phyloP scores from a whole-genome alignment of 2,329 filamentous ascomycete species.

The Fusarium pseudonygamai region DNA sequence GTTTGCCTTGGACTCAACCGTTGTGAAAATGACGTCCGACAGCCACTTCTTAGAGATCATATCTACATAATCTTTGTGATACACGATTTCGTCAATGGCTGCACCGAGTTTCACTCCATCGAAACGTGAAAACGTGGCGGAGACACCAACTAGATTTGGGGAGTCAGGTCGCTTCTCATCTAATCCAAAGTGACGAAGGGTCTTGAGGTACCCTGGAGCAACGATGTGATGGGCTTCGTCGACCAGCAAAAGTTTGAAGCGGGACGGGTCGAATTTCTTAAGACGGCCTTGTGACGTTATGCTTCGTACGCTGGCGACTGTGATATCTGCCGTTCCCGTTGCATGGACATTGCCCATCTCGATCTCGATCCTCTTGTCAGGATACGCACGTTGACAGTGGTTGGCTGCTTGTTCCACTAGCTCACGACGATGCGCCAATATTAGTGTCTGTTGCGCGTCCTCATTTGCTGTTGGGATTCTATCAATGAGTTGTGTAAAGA shows the following conservation, averaged over 20 bases:
- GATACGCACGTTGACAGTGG: conserved; percentile 85
- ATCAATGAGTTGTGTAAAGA: conserved; percentile 95
- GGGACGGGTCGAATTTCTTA: conserved; percentile 79
- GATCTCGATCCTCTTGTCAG: conserved; percentile 82
- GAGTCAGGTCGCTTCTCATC: conserved; percentile 53
- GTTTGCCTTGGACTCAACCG: conserved; percentile 84
- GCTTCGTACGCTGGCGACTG: conserved; percentile 88
- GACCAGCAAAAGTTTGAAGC: conserved; percentile 90
- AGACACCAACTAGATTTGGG: conserved; percentile 86
- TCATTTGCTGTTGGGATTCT: conserved; percentile 67
- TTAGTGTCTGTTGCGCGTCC: conserved; percentile 77
- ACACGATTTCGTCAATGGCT: conserved; percentile 94
- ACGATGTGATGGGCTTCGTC: conserved; percentile 99
- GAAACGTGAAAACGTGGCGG: conserved; percentile 80
- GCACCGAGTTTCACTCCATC: conserved; percentile 85
- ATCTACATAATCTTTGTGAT: conserved; percentile 79
- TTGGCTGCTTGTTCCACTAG: conserved; percentile 92
- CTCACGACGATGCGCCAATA: conserved; percentile 91
- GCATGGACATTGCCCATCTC: conserved; percentile 88
- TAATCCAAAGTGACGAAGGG: conserved; percentile 82
- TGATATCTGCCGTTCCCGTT: conserved; percentile 87
- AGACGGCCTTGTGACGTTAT: conserved; percentile 80
- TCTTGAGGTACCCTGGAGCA: conserved; percentile 78
- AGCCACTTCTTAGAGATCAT: conserved; percentile 91
- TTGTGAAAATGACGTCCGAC: conserved; percentile 91